Base-by-base conservation (phyloP, 345 rosid species). In the Odontarrhena argentea region DNA sequence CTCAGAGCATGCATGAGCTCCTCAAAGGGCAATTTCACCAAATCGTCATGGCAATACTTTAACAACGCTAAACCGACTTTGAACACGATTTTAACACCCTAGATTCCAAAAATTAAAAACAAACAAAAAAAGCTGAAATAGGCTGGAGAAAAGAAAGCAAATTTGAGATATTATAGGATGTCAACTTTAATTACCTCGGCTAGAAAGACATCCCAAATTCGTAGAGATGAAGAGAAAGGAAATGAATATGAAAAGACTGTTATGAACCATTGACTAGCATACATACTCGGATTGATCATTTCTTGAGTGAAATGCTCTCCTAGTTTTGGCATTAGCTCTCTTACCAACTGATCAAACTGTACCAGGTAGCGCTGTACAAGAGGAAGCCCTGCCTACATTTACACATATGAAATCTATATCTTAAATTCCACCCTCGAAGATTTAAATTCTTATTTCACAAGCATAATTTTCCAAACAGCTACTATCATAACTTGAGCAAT, bases 201-300 rank as follows among this genome's bases (percentile, higher is more conserved):
- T 40, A 94, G 91, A 78, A 95, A 95, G 38, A 94, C 96, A 78
- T 94, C 97, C 99, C 99, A 94, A 50, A 88, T 88, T 76, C 99
- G 87, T 71, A 94, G 93, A 63, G 97, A 89, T 76, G 87, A 75
- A 69, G 81, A 89, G 77, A 94, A 94, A 1, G 99, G 99, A 77
- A 94, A 87, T 8, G 99, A 94, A 75, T 88, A 91, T 0, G 97
- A 80, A 70, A 94, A 94, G 38, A 94, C 96, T 3, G 99, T 94
- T 63, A 94, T 91, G 86, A 94, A 94, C 97, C 99, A 94, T 64
- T 94, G 97, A 60, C 97, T 94, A 36, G 93, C 97, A 70, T 94
- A 94, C 99, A 94, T 94, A 76, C 97, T 94, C 58, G 99, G 96
- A 79, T 88, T 94, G 71, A 94, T 91, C 96, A 87, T 88, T 84